These are phyloP conservation scores for Monosporascus cannonballus DNA, from an alignment of 2,329 filamentous ascomycete genomes.

Conservation along the genomic window DNA sequence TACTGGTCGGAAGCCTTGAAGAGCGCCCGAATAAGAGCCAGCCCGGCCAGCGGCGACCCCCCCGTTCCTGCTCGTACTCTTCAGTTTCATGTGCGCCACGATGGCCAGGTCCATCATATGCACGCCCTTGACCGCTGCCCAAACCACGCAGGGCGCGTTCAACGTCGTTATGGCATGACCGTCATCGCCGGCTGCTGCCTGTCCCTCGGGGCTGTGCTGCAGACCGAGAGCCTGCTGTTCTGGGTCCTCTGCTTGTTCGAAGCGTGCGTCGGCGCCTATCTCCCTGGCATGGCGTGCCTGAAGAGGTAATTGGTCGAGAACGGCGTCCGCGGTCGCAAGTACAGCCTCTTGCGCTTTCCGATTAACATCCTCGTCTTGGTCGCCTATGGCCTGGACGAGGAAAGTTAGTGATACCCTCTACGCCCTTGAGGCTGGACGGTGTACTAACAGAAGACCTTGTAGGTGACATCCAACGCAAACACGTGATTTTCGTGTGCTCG, in stretches of 20 bases:
- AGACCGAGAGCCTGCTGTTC: constrained; percentile 39
- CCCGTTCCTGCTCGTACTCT: constrained; percentile 23
- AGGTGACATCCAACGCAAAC: too few species aligned
- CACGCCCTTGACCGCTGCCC: constrained; percentile 23
- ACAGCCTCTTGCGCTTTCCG: constrained; percentile 51
- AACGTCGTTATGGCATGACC: constrained; percentile 17
- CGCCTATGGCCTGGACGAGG: too few species aligned
- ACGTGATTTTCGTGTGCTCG: too few species aligned
- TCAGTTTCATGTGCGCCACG: constrained; percentile 24
- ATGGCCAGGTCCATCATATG: constrained; percentile 23
- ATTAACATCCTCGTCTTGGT: constrained; percentile 35
- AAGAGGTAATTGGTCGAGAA: constrained; percentile 42
- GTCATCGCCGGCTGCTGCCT: constrained; percentile 32
- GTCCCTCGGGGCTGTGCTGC: constrained; percentile 30
- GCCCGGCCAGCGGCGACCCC: constrained; percentile 17
- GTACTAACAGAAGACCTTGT: too few species aligned
- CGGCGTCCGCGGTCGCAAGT: constrained; percentile 45
- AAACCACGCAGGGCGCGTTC: too few species aligned
- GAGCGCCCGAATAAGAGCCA: constrained; percentile 25
- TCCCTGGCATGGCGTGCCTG: constrained; percentile 47
- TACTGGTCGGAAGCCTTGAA: constrained; percentile 55
- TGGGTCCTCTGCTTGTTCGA: constrained; percentile 54
- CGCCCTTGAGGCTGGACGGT: too few species aligned
- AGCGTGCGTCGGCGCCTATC: constrained; percentile 51
- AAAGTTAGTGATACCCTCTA: too few species aligned